These are phyloP conservation scores for Adansonia madagascariensis DNA, from an alignment of 441 rosid species.

Conservation along the genomic window DNA sequence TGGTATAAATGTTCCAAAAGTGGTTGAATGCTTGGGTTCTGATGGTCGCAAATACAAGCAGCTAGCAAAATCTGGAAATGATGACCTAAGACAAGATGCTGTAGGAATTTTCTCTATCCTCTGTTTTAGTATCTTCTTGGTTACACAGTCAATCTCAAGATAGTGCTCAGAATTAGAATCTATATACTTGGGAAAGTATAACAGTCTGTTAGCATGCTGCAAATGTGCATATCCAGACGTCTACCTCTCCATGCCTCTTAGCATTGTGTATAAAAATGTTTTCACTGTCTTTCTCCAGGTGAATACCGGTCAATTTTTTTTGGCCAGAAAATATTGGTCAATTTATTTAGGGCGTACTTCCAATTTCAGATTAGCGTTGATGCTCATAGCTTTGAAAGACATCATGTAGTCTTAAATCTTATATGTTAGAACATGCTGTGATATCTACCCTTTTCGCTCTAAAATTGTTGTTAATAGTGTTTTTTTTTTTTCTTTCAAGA, in stretches of 20 bases:
- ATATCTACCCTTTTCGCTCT: slow-evolving; percentile 1
- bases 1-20: slow-evolving; percentile 97
- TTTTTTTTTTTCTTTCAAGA: neutral
- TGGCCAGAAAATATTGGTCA: neutral
- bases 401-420: slow-evolving; percentile 1
- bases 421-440: neutral
- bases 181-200: neutral
- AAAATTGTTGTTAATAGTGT: neutral
- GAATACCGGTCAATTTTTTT: neutral
- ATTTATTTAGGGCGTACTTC: slow-evolving; percentile 8
- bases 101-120: slow-evolving; percentile 50
- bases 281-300: neutral
- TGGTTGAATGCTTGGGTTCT: slow-evolving; percentile 93
- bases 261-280: neutral
- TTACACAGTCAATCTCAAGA: slow-evolving; percentile 1
- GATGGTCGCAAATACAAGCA: slow-evolving; percentile 92
- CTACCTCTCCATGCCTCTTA: neutral
- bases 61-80: slow-evolving; percentile 97
- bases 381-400: slow-evolving; percentile 7
- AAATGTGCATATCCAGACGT: neutral
- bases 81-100: slow-evolving; percentile 99
- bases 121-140: slow-evolving; percentile 8
- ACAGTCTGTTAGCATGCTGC: neutral
- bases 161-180: slow-evolving; percentile 5
- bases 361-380: neutral